These are phyloP conservation scores for Penicillium samsonianum DNA, from an alignment of 495 filamentous ascomycete species.

Conservation along the genomic window DNA sequence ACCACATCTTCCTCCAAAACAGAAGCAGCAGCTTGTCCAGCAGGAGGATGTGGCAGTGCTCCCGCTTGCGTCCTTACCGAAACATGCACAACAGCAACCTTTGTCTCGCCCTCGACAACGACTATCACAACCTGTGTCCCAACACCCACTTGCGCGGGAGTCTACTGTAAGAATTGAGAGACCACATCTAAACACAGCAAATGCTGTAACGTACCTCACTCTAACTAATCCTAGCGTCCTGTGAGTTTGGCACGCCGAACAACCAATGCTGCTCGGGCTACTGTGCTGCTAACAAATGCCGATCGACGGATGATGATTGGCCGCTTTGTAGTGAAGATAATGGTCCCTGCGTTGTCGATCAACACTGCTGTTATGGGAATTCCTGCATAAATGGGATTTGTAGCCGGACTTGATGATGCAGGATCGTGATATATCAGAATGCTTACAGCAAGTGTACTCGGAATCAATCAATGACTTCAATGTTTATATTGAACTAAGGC, in stretches of 20 bases:
- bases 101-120: slow-evolving; percentile 30
- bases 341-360: slow-evolving; percentile 25
- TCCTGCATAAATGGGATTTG: slow-evolving; percentile 30
- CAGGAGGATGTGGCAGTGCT: slow-evolving; percentile 24
- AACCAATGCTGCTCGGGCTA: slow-evolving; percentile 28
- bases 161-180: slow-evolving; percentile 29
- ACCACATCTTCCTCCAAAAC: background rate
- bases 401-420: background rate
- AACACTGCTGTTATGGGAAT: slow-evolving; percentile 33
- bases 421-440: background rate
- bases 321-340: slow-evolving; percentile 29
- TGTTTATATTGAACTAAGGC: background rate
- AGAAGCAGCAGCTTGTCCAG: slow-evolving; percentile 11
- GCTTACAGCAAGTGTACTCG: background rate
- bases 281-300: slow-evolving; percentile 33
- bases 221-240: slow-evolving; percentile 8
- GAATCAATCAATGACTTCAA: background rate
- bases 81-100: slow-evolving; percentile 35
- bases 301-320: slow-evolving; percentile 31
- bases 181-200: background rate
- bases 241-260: slow-evolving; percentile 19
- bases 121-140: slow-evolving; percentile 36
- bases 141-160: slow-evolving; percentile 33
- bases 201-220: background rate
- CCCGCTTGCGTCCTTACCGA: slow-evolving; percentile 34